Conservation (phyloP, 2,329 filamentous ascomycete species). For the Apiospora phragmitis region DNA sequence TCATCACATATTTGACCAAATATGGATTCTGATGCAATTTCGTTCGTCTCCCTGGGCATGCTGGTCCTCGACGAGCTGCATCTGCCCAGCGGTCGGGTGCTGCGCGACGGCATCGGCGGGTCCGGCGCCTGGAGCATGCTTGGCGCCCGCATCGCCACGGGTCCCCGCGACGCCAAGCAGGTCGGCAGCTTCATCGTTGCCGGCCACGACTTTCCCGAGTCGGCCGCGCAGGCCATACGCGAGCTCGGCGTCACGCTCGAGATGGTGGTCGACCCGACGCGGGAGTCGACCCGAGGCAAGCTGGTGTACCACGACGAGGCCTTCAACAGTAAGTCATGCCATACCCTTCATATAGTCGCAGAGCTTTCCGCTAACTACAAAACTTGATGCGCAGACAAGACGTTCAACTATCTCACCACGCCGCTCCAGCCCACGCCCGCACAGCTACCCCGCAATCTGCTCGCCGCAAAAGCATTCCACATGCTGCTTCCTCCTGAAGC, state of each 20-base stretch:
- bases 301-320: slow-evolving; percentile 25
- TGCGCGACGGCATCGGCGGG: slow-evolving; percentile 32
- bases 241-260: slow-evolving; percentile 13
- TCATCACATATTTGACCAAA: no score
- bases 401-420: slow-evolving; percentile 21
- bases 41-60: slow-evolving; percentile 34
- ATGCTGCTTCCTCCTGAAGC: slow-evolving; percentile 23
- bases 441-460: slow-evolving; percentile 14
- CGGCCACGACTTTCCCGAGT: slow-evolving; percentile 18
- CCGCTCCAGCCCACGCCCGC: slow-evolving; percentile 19
- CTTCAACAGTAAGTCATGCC: slow-evolving; percentile 26
- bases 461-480: slow-evolving; percentile 25
- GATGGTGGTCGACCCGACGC: neutral
- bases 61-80: slow-evolving; percentile 37
- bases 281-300: slow-evolving; percentile 17
- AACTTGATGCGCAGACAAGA: slow-evolving; percentile 19
- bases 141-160: slow-evolving; percentile 16
- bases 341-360: neutral
- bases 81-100: slow-evolving; percentile 23
- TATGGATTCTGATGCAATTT: neutral
- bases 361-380: no score
- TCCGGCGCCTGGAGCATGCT: slow-evolving; percentile 30
- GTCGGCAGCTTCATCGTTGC: slow-evolving; percentile 17
- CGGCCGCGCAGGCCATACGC: neutral
- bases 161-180: neutral